Evolutionary conservation across 352 stramenopile species (phyloP).

Genomic region (Achlya hypogyna): DNA sequence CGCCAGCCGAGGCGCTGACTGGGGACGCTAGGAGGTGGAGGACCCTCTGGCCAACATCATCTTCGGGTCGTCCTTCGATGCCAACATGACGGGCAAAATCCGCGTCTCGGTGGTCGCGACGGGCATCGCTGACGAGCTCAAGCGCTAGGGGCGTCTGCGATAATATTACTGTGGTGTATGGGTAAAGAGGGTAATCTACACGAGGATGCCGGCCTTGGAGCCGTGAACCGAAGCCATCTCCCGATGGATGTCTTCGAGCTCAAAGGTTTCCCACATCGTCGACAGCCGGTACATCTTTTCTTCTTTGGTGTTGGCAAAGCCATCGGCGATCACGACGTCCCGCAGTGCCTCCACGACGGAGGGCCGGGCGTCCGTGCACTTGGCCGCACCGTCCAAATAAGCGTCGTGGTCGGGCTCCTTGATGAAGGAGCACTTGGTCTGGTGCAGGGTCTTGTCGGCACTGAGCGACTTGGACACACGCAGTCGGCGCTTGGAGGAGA

Average conservation of each 20-base stretch:
- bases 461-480: background rate
- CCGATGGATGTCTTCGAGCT: slow-evolving; percentile 17
- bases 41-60: slow-evolving; percentile 84
- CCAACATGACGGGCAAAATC: slow-evolving; percentile 68
- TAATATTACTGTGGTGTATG: background rate
- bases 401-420: background rate
- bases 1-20: background rate
- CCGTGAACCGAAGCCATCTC: background rate
- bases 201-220: background rate
- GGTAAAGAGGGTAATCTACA: background rate
- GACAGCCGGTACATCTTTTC: slow-evolving; percentile 66
- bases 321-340: slow-evolving; percentile 57
- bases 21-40: slow-evolving; percentile 52
- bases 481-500: background rate
- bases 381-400: slow-evolving; percentile 39
- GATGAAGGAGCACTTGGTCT: slow-evolving; percentile 3
- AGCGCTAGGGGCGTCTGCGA: background rate
- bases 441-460: background rate
- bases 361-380: slow-evolving; percentile 54
- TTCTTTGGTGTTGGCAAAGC: slow-evolving; percentile 47
- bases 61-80: slow-evolving; percentile 79
- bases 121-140: slow-evolving; percentile 46
- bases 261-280: slow-evolving; percentile 74
- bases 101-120: slow-evolving; percentile 82
- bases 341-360: slow-evolving; percentile 69